Conservation (phyloP, 169 alveolate genomes). For the Perkinsus marinus region DNA sequence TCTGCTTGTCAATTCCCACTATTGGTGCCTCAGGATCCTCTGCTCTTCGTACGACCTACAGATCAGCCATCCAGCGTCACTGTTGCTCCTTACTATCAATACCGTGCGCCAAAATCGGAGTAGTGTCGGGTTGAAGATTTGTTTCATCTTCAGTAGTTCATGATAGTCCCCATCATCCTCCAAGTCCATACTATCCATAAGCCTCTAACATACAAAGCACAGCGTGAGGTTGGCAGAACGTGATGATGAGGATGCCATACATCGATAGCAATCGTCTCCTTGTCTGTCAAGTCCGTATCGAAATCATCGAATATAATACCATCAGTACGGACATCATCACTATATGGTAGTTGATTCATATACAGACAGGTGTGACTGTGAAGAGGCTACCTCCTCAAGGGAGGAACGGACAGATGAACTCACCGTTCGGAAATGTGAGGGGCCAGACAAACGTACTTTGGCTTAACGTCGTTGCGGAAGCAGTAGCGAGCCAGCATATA, state of each 20-base stretch:
- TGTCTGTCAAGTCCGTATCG: background rate
- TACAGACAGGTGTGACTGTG: background rate
- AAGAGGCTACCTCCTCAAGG: background rate
- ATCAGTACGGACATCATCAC: background rate
- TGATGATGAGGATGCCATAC: background rate
- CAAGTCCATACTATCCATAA: background rate
- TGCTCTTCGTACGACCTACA: background rate
- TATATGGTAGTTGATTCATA: background rate
- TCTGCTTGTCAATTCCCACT: background rate
- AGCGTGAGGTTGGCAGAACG: too few relatives aligned
- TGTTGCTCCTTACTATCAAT: background rate
- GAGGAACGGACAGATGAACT: background rate
- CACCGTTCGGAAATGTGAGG: background rate
- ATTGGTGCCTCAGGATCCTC: background rate
- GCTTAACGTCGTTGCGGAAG: background rate
- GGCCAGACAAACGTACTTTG: background rate
- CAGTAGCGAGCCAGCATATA: background rate
- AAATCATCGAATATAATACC: background rate
- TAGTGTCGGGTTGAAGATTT: background rate
- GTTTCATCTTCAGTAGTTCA: background rate
- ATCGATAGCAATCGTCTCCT: background rate
- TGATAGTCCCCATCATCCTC: background rate
- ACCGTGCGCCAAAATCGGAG: background rate
- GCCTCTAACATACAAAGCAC: background rate
- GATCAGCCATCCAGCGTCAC: background rate